phyloP scores from a whole-genome alignment of 2,329 filamentous ascomycete species.

The Fusarium succisae region DNA sequence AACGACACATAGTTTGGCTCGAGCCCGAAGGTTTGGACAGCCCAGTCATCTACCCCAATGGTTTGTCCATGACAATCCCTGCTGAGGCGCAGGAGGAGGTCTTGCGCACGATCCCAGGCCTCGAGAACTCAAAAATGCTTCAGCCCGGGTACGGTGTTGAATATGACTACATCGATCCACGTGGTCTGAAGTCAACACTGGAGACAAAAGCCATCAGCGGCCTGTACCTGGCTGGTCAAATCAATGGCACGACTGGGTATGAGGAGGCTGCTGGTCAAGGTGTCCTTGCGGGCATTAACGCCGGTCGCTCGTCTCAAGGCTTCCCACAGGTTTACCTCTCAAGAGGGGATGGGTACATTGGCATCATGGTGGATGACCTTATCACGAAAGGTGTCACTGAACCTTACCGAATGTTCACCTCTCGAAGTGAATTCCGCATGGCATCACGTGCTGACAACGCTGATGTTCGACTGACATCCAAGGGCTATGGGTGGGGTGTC shows the following conservation, averaged over 20 bases:
- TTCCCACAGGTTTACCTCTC: slow-evolving; percentile 74
- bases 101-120: slow-evolving; percentile 85
- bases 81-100: slow-evolving; percentile 85
- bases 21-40: slow-evolving; percentile 95
- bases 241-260: slow-evolving; percentile 98
- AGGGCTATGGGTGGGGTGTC: slow-evolving; percentile 79
- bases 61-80: slow-evolving; percentile 96
- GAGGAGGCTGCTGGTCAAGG: slow-evolving; percentile 97
- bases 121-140: slow-evolving; percentile 90
- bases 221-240: slow-evolving; percentile 92
- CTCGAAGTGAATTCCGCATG: slow-evolving; percentile 94
- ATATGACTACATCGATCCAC: slow-evolving; percentile 97
- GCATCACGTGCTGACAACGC: slow-evolving; percentile 93
- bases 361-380: slow-evolving; percentile 98
- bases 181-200: slow-evolving; percentile 84
- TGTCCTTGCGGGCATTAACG: slow-evolving; percentile 91
- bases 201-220: slow-evolving; percentile 93
- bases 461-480: slow-evolving; percentile 83
- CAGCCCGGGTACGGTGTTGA: slow-evolving; percentile 97
- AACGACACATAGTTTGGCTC: slow-evolving; percentile 91
- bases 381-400: slow-evolving; percentile 97
- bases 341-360: slow-evolving; percentile 92
- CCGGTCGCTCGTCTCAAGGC: slow-evolving; percentile 78
- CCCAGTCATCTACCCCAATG: slow-evolving; percentile 93
- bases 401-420: slow-evolving; percentile 98